These are phyloP conservation scores for Hymenoscyphus occultus DNA, from an alignment of 2,329 filamentous ascomycete genomes.

Conservation along the genomic window DNA sequence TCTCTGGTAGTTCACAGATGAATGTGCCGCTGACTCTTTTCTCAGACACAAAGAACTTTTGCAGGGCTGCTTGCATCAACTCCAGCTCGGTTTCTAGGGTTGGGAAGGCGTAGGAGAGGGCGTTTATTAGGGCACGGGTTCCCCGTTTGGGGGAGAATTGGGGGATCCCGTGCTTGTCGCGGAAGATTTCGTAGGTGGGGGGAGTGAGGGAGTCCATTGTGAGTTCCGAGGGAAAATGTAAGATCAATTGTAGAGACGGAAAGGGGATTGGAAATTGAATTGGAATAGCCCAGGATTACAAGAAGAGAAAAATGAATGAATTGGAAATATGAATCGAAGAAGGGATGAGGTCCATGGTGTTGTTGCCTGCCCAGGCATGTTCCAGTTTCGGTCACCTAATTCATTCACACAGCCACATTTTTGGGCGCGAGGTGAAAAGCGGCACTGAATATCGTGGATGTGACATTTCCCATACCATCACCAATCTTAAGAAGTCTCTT, in stretches of 20 bases:
- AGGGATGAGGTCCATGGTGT: background rate
- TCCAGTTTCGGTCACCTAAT: background rate
- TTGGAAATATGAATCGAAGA: background rate
- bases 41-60: constrained; percentile 24
- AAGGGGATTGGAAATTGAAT: background rate
- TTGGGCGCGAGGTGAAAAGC: background rate
- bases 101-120: constrained; percentile 22
- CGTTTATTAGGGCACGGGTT: constrained; percentile 23
- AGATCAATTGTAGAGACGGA: background rate
- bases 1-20: constrained; percentile 23
- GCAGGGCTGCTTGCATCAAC: constrained; percentile 25
- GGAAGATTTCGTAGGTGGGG: constrained; percentile 23
- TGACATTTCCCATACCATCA: background rate
- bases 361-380: background rate
- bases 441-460: background rate
- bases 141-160: constrained; percentile 25
- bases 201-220: constrained; percentile 9
- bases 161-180: constrained; percentile 25
- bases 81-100: constrained; percentile 23
- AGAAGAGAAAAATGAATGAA: background rate
- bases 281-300: background rate
- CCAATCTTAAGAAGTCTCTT: background rate
- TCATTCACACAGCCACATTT: constrained; percentile 2
- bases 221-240: background rate
- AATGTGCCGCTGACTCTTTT: constrained; percentile 14